Evolutionary conservation across 225 moss, liverwort and hornwort species (phyloP), one percentile per base, ranked within the genome.

Genomic region (Asterella californica): DNA sequence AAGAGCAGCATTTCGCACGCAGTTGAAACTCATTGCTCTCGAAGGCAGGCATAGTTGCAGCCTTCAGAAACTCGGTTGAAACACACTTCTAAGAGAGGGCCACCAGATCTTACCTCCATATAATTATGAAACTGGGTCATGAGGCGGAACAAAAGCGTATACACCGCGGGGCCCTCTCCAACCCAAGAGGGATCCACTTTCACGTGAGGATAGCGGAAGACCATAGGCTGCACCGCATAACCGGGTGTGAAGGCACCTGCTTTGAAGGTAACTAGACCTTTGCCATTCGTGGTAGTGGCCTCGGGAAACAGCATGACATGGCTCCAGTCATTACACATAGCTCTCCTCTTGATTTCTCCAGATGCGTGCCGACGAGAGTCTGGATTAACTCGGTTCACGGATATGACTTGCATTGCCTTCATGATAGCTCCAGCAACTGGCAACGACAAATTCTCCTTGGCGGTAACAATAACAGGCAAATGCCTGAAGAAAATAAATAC

Each of bases 321-420:
- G 75, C 94, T 94, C 96, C 96, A 96, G 63, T 91, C 94, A 78
- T 96, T 96, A 80, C 96, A 96, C 96, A 96, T 96, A 69, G 94
- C 96, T 82, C 91, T 90, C 78, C 96, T 87, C 88, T 96, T 96
- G 61, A 96, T 96, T 83, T 90, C 92, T 69, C 92, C 92, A 36
- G 92, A 91, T 4, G 94, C 96, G 81, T 92, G 84, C 18, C 90
- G 94, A n/a, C 96, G 89, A 5, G 96, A 96, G 27, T 63, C 89
- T 33, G 87, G 88, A 66, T 92, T 92, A 30, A 88, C 29, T 61
- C 96, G 89, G 82, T 92, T 91, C 37, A 96, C 94, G 49, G 96
- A 88, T 78, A 96, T 96, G 32, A 92, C 94, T 80, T 96, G 96
- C 96, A 96, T 96, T 79, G 96, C 92, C 83, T 88, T 92, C 79